Percentiles rank a stretch among this genome's conserved stretches.
Evolutionary conservation across 768 basidiomycete genomes (phyloP).

Genomic region (Suillus fuscotomentosus): DNA sequence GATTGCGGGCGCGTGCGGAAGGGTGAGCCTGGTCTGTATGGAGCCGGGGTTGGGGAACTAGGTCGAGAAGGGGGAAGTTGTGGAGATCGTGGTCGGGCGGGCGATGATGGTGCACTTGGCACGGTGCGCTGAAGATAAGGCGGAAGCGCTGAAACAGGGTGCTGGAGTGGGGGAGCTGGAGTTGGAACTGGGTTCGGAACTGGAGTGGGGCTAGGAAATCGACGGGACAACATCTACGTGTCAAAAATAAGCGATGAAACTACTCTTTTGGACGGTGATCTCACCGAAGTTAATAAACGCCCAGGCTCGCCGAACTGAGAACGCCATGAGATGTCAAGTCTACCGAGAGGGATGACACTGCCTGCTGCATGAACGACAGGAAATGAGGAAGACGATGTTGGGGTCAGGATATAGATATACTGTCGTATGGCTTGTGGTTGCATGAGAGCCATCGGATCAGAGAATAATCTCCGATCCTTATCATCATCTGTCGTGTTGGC

Average conservation of each 20-base stretch:
- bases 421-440: slow-evolving; percentile 85
- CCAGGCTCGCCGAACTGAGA: slow-evolving; percentile 86
- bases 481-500: slow-evolving; percentile 38
- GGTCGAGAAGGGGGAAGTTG: slow-evolving; percentile 52
- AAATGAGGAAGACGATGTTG: slow-evolving; percentile 40
- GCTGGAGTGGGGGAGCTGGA: slow-evolving; percentile 25
- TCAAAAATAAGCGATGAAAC: background rate
- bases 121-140: slow-evolving; percentile 66
- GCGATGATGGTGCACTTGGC: slow-evolving; percentile 33
- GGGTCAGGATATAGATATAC: slow-evolving; percentile 80
- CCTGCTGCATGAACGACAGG: slow-evolving; percentile 63
- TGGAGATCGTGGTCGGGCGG: slow-evolving; percentile 60
- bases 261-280: slow-evolving; percentile 12
- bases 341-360: slow-evolving; percentile 73
- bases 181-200: slow-evolving; percentile 15
- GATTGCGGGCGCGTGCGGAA: slow-evolving; percentile 38
- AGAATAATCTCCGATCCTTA: slow-evolving; percentile 45
- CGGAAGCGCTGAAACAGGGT: slow-evolving; percentile 71
- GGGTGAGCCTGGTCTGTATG: slow-evolving; percentile 45
- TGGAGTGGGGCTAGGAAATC: slow-evolving; percentile 56
- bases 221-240: slow-evolving; percentile 68
- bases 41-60: slow-evolving; percentile 49
- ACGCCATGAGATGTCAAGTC: slow-evolving; percentile 86
- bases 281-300: slow-evolving; percentile 76
- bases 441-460: slow-evolving; percentile 65